A percentile compares a stretch with the other conserved stretches of the same genome.
phyloP scores from a whole-genome alignment of 768 basidiomycete genomes.

The Candolleomyces aberdarensis region DNA sequence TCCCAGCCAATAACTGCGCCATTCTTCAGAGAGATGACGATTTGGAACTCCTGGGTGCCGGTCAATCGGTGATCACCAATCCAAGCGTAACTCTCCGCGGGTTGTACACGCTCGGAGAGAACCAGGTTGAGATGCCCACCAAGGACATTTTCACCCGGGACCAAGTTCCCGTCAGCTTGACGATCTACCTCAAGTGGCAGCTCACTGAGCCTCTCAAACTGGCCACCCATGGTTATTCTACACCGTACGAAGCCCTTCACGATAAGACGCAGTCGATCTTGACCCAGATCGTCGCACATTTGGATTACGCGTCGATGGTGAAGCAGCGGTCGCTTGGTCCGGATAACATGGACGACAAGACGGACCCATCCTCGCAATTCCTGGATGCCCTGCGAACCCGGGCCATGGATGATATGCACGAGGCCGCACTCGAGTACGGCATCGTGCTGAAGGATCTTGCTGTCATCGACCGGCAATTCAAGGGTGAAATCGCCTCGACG shows the following conservation, averaged over 20 bases:
- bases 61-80: constrained; percentile 82
- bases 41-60: constrained; percentile 72
- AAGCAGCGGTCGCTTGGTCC: constrained; percentile 80
- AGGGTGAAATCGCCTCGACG: constrained; percentile 80
- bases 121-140: constrained; percentile 83
- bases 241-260: constrained; percentile 72
- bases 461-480: constrained; percentile 85
- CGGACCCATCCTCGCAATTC: constrained; percentile 71
- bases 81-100: constrained; percentile 81
- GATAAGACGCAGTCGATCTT: constrained; percentile 88
- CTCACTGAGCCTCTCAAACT: constrained; percentile 54
- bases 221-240: constrained; percentile 80
- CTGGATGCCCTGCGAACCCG: constrained; percentile 77
- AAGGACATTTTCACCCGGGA: constrained; percentile 88
- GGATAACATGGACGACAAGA: constrained; percentile 68
- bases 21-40: constrained; percentile 82
- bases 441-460: constrained; percentile 82
- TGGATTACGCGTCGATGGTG: constrained; percentile 52
- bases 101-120: constrained; percentile 77
- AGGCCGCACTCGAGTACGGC: constrained; percentile 80
- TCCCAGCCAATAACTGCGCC: constrained; percentile 85
- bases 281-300: constrained; percentile 82
- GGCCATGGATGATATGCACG: constrained; percentile 85
- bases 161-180: constrained; percentile 82
- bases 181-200: constrained; percentile 81